Conservation (phyloP, 2,329 filamentous ascomycete species). For the Scytalidium sp. region DNA sequence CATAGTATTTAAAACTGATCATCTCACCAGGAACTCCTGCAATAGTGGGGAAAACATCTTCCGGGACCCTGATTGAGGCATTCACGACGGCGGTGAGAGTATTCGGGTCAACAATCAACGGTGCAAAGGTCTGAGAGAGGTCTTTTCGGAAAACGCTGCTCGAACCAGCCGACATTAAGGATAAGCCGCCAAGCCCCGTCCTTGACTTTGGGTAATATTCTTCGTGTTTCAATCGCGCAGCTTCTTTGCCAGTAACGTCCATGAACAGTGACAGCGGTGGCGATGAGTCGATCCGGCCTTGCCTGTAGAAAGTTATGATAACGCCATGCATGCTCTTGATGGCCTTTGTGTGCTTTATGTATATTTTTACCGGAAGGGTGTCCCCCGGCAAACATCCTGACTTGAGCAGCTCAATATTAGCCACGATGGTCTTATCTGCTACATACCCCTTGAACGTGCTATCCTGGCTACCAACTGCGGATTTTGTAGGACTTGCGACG, state of each 20-base stretch:
- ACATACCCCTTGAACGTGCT: slow-evolving; percentile 49
- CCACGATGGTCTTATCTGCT: slow-evolving; percentile 78
- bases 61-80: slow-evolving; percentile 80
- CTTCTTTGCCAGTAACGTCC: slow-evolving; percentile 54
- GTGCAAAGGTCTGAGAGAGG: slow-evolving; percentile 81
- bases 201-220: slow-evolving; percentile 85
- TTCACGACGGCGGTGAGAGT: slow-evolving; percentile 78
- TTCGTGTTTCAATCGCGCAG: slow-evolving; percentile 63
- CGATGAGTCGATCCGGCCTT: slow-evolving; percentile 82
- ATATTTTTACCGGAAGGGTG: slow-evolving; percentile 73
- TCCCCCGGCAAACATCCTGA: slow-evolving; percentile 87
- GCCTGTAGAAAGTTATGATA: slow-evolving; percentile 87
- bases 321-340: slow-evolving; percentile 91
- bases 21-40: slow-evolving; percentile 84
- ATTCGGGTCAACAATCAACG: slow-evolving; percentile 80
- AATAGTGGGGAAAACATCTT: slow-evolving; percentile 91
- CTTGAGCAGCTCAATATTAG: slow-evolving; percentile 77
- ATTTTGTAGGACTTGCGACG: slow-evolving; percentile 31
- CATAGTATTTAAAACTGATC: slow-evolving; percentile 91
- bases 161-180: slow-evolving; percentile 79
- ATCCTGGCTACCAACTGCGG: slow-evolving; percentile 43
- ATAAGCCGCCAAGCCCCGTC: slow-evolving; percentile 82
- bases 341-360: slow-evolving; percentile 82
- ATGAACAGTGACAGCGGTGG: slow-evolving; percentile 51
- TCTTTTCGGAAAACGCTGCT: slow-evolving; percentile 96